phyloP scores from a whole-genome alignment of 2,329 filamentous ascomycete genomes.

The Hymenoscyphus repandus region DNA sequence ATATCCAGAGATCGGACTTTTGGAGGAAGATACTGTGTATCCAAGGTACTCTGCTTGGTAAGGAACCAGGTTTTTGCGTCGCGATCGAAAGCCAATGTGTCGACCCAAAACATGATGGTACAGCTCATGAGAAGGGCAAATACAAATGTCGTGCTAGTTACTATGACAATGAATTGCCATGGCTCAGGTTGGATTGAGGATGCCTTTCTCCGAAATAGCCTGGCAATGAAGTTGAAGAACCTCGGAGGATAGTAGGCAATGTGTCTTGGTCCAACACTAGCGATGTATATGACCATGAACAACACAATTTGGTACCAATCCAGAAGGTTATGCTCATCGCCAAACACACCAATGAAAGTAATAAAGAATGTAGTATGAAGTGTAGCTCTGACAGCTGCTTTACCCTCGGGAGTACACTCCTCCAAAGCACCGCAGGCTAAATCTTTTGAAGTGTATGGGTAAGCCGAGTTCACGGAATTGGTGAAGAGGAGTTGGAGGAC shows the following conservation, averaged over 20 bases:
- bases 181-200: constrained; percentile 14
- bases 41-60: constrained; percentile 13
- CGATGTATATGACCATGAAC: constrained; percentile 23
- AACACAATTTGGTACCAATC: constrained; percentile 23
- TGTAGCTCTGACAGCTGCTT: constrained; percentile 20
- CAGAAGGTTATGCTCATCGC: constrained; percentile 21
- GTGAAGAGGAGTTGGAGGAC: constrained; percentile 23
- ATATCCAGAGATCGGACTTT: constrained; percentile 23
- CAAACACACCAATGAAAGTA: constrained; percentile 17
- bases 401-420: constrained; percentile 14
- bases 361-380: constrained; percentile 23
- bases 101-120: constrained; percentile 23
- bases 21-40: constrained; percentile 23
- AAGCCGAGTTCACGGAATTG: constrained; percentile 22
- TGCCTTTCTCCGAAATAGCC: constrained; percentile 17
- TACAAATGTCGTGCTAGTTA: constrained; percentile 16
- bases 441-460: constrained; percentile 20
- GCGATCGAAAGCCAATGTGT: constrained; percentile 21
- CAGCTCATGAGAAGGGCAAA: constrained; percentile 20
- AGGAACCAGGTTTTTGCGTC: constrained; percentile 18
- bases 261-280: constrained; percentile 23
- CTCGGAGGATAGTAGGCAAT: constrained; percentile 25
- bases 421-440: constrained; percentile 21
- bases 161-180: constrained; percentile 22
- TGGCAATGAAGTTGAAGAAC: constrained; percentile 17